These are phyloP conservation scores for Cicer chorassanicum DNA, from an alignment of 306 rosid genomes.

Conservation along the genomic window DNA sequence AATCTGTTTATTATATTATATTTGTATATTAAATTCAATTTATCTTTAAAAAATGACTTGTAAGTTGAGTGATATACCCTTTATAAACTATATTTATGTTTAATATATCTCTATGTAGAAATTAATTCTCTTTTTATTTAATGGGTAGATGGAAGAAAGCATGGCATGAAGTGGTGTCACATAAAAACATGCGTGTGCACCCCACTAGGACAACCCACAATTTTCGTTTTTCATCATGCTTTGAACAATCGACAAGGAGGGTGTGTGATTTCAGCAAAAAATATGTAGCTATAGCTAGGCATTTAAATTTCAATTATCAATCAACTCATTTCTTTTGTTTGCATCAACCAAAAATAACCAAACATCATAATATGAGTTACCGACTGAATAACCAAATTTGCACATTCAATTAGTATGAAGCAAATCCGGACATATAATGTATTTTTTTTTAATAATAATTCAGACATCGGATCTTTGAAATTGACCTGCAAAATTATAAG, in stretches of 20 bases:
- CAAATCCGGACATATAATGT: slow-evolving; percentile 10
- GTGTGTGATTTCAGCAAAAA: background rate
- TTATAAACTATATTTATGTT: too few species aligned
- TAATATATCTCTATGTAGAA: too few species aligned
- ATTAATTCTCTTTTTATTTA: background rate
- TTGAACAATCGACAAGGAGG: slow-evolving; percentile 33
- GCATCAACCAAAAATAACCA: slow-evolving; percentile 40
- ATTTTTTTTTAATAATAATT: too few species aligned
- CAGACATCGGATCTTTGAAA: slow-evolving; percentile 18
- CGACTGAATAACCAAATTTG: slow-evolving; percentile 20
- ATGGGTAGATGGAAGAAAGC: slow-evolving; percentile 40
- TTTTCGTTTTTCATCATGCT: slow-evolving; percentile 9
- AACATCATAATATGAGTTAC: slow-evolving; percentile 27
- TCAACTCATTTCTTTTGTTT: slow-evolving; percentile 30
- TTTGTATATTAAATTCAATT: too few species aligned
- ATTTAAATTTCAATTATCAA: slow-evolving; percentile 5
- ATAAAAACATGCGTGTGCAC: slow-evolving; percentile 56
- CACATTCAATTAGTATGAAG: slow-evolving; percentile 6
- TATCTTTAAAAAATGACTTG: too few species aligned
- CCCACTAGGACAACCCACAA: slow-evolving; percentile 59
- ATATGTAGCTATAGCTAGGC: background rate
- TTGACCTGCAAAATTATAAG: too few species aligned
- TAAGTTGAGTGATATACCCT: too few species aligned
- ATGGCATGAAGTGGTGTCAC: slow-evolving; percentile 46
- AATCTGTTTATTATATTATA: too few species aligned